These are phyloP conservation scores for Blastobotrys petasosporus DNA, from an alignment of 1,139 yeast species.

Conservation along the genomic window DNA sequence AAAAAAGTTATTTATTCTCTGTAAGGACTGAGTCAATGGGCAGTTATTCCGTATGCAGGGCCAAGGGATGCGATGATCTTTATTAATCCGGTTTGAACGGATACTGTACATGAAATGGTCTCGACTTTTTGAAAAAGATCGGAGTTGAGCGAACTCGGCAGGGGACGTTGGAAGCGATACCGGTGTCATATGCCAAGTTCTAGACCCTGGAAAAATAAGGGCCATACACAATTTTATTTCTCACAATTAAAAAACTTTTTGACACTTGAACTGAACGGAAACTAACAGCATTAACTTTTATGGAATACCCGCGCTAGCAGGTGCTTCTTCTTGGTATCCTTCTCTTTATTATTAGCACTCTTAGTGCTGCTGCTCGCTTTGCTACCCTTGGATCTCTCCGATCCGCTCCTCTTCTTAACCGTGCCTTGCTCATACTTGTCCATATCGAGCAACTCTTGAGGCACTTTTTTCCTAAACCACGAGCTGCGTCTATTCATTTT, in stretches of 20 bases:
- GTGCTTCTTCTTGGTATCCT: too few relatives aligned
- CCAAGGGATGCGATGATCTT: neutral
- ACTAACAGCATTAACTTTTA: too few relatives aligned
- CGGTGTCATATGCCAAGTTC: neutral
- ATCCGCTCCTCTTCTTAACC: constrained; percentile 2
- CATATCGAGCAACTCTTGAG: constrained; percentile 3
- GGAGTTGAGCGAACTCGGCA: too few relatives aligned
- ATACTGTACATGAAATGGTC: neutral
- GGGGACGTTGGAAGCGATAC: neutral
- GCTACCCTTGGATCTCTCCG: constrained; percentile 2
- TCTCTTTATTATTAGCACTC: too few relatives aligned
- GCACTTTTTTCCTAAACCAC: neutral
- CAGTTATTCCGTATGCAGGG: neutral
- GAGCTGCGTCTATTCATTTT: too few relatives aligned
- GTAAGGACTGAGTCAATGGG: too few relatives aligned
- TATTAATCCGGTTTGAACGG: neutral
- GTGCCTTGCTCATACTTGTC: neutral
- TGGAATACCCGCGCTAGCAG: too few relatives aligned
- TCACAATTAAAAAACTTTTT: too few relatives aligned
- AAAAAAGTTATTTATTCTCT: too few relatives aligned
- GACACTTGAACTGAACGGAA: too few relatives aligned
- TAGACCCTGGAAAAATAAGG: too few relatives aligned
- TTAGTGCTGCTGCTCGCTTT: neutral
- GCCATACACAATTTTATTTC: too few relatives aligned
- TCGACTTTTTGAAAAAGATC: neutral